Percentiles rank a stretch among this genome's conserved stretches.
Evolutionary conservation across 345 rosid species (phyloP).

Genomic region (Populus simonii): DNA sequence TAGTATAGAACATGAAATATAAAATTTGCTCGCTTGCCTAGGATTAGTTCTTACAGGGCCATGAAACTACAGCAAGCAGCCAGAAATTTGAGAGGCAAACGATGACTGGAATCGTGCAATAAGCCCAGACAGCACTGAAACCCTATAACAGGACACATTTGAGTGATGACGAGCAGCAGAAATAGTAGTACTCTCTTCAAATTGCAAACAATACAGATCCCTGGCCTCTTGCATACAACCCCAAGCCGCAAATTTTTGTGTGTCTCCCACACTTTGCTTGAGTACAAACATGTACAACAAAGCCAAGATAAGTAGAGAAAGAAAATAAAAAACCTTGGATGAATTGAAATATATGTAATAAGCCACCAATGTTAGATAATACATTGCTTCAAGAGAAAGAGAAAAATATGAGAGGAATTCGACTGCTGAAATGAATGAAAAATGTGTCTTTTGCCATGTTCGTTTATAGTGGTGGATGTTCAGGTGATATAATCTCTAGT

Average conservation of each 20-base stretch:
- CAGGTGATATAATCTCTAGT: slow-evolving; percentile 2
- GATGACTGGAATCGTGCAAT: neutral
- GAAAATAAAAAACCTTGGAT: slow-evolving; percentile 12
- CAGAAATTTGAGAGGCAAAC: neutral
- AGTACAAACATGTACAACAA: slow-evolving; percentile 16
- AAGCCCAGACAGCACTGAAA: neutral
- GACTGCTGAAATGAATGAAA: neutral
- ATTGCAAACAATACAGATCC: slow-evolving; percentile 6
- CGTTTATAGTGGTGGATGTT: neutral
- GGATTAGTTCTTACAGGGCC: neutral
- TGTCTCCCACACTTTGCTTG: slow-evolving; percentile 1
- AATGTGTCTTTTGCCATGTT: neutral
- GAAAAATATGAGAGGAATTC: neutral
- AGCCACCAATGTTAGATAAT: slow-evolving; percentile 19
- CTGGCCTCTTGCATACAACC: neutral
- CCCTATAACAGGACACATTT: neutral
- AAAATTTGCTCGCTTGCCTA: neutral
- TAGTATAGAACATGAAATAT: neutral
- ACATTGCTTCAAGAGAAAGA: slow-evolving; percentile 14
- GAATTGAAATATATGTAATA: slow-evolving; percentile 31
- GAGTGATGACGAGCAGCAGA: neutral
- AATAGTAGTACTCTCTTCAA: neutral
- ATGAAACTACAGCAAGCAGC: neutral
- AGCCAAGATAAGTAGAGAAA: slow-evolving; percentile 20
- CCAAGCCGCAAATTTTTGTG: slow-evolving; percentile 13